These are phyloP conservation scores for Diaporthe humulicola DNA, from an alignment of 2,329 filamentous ascomycete genomes.

Conservation along the genomic window DNA sequence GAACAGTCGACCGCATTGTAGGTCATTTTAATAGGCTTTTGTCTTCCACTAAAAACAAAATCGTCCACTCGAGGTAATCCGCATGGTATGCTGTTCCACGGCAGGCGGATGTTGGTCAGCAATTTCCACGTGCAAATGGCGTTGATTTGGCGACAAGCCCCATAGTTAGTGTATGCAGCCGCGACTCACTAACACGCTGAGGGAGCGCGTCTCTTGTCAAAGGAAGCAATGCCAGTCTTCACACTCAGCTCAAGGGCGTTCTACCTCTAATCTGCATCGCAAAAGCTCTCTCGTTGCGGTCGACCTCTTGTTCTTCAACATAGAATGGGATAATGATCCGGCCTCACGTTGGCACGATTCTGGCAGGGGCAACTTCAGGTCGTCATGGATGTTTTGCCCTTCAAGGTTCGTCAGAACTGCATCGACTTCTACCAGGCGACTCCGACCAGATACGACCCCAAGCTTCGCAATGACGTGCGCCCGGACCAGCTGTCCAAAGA, in stretches of 20 bases:
- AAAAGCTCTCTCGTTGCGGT: background rate
- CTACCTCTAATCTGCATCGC: background rate
- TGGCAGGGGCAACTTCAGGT: conserved; percentile 18
- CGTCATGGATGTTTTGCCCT: conserved; percentile 70
- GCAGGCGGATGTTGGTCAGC: background rate
- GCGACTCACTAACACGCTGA: conserved; percentile 29
- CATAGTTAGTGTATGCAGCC: background rate
- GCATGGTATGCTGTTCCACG: background rate
- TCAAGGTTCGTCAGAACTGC: conserved; percentile 93
- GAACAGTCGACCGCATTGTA: background rate
- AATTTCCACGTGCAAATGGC: background rate
- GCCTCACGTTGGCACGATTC: background rate
- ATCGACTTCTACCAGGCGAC: conserved; percentile 92
- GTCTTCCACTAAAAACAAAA: background rate
- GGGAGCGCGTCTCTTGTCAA: conserved; percentile 26
- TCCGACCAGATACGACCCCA: conserved; percentile 85
- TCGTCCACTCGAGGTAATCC: background rate
- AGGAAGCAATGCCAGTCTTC: background rate
- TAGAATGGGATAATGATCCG: conserved; percentile 20
- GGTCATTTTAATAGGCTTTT: background rate
- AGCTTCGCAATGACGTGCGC: conserved; percentile 75
- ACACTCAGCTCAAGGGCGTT: background rate
- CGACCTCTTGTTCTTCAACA: too few relatives aligned
- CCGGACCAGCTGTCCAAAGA: conserved; percentile 71
- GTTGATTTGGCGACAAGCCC: conserved; percentile 5